A percentile compares a stretch with the other conserved stretches of the same genome.
Evolutionary conservation across 1,284 basidiomycete genomes (phyloP).

Genomic region (Puccinia coronata): DNA sequence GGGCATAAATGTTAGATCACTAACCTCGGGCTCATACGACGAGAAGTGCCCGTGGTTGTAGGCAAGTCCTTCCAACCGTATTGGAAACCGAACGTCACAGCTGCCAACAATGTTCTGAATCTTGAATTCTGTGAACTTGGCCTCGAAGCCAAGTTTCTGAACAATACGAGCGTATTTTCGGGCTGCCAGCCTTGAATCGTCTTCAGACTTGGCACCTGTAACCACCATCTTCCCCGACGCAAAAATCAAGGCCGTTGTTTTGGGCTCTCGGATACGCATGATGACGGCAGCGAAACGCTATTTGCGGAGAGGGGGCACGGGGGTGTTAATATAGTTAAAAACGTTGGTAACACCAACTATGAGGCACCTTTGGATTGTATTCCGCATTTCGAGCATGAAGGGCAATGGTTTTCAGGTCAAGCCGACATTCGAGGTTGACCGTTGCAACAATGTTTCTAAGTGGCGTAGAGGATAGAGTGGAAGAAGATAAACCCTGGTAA

Average conservation of each 20-base stretch:
- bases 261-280: constrained; percentile 99
- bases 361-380: constrained; percentile 97
- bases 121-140: constrained; percentile 99
- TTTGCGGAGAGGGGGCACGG: background rate
- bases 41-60: constrained; percentile 98
- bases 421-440: constrained; percentile 93
- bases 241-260: constrained; percentile 98
- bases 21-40: constrained; percentile 92
- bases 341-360: constrained; percentile 14
- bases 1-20: constrained; percentile 55
- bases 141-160: constrained; percentile 98
- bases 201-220: constrained; percentile 98
- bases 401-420: constrained; percentile 98
- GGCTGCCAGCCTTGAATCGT: constrained; percentile 92
- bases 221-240: constrained; percentile 99
- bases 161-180: constrained; percentile 99
- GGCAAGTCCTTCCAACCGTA: constrained; percentile 93
- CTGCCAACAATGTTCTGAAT: constrained; percentile 99
- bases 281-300: constrained; percentile 99
- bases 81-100: constrained; percentile 99
- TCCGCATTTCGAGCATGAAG: constrained; percentile 97
- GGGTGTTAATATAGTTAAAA: constrained; percentile 5
- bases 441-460: constrained; percentile 93
- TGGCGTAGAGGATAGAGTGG: constrained; percentile 30
- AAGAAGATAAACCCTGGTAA: constrained; percentile 18